phyloP scores from a whole-genome alignment of 768 basidiomycete species.

The Lactifluus pinguis region DNA sequence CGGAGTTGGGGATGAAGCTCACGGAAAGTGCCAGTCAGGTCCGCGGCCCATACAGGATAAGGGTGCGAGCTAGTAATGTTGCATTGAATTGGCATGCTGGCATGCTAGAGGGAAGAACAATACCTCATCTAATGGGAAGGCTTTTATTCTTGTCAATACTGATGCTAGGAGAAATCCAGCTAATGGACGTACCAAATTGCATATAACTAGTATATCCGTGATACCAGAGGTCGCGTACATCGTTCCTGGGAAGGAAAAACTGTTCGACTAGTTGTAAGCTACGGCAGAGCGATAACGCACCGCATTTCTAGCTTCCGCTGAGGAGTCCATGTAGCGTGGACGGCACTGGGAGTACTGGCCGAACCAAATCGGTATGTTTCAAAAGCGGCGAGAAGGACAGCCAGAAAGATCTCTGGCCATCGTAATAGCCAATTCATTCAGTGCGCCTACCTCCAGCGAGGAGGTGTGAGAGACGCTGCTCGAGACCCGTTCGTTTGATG shows the following conservation, averaged over 20 bases:
- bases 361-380: constrained; percentile 22
- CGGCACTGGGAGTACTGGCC: constrained; percentile 4
- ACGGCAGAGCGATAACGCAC: constrained; percentile 28
- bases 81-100: constrained; percentile 1
- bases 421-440: constrained; percentile 35
- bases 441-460: constrained; percentile 14
- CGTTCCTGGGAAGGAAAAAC: constrained; percentile 38
- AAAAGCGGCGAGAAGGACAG: constrained; percentile 32
- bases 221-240: constrained; percentile 73
- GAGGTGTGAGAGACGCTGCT: background rate
- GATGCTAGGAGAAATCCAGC: constrained; percentile 13
- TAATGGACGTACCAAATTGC: constrained; percentile 50
- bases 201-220: constrained; percentile 90
- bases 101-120: constrained; percentile 7
- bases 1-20: constrained; percentile 25
- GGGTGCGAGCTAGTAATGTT: constrained; percentile 58
- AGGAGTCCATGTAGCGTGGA: constrained; percentile 38
- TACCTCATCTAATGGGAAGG: constrained; percentile 85
- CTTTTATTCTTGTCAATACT: constrained; percentile 30
- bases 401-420: constrained; percentile 43
- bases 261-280: background rate
- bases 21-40: constrained; percentile 83
- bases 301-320: constrained; percentile 49
- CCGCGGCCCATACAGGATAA: constrained; percentile 80
- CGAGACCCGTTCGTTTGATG: background rate